phyloP scores from a whole-genome alignment of 1,284 basidiomycete species.

The Jaminaea rosea region DNA sequence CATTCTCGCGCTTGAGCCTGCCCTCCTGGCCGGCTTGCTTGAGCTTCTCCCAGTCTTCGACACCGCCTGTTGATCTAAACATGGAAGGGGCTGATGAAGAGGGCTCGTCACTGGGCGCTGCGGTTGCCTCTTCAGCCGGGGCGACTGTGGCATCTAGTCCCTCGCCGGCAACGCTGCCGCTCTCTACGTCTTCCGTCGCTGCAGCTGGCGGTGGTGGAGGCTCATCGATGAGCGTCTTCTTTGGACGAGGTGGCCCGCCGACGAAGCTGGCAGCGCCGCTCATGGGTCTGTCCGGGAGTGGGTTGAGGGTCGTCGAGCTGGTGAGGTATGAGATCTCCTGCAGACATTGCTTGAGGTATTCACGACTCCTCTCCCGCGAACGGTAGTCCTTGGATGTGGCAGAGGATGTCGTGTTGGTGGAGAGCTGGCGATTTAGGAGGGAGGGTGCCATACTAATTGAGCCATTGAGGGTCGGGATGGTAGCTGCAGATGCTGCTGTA shows the following conservation, averaged over 20 bases:
- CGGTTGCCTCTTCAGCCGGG: too few relatives aligned
- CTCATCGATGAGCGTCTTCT: slow-evolving; percentile 26
- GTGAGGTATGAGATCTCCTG: slow-evolving; percentile 98
- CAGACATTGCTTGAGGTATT: slow-evolving; percentile 95
- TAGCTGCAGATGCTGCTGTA: slow-evolving; percentile 1
- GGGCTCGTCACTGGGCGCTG: too few relatives aligned
- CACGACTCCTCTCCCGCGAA: slow-evolving; percentile 81
- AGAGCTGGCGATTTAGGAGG: neutral
- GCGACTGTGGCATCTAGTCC: too few relatives aligned
- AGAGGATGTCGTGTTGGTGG: slow-evolving; percentile 59
- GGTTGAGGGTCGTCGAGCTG: slow-evolving; percentile 91
- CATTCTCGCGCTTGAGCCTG: slow-evolving; percentile 24
- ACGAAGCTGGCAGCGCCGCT: slow-evolving; percentile 13
- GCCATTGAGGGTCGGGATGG: neutral
- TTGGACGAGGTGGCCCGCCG: slow-evolving; percentile 16
- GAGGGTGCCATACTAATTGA: too few relatives aligned
- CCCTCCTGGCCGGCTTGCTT: slow-evolving; percentile 25
- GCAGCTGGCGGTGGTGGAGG: too few relatives aligned
- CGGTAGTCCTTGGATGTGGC: slow-evolving; percentile 86
- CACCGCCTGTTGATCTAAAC: slow-evolving; percentile 5
- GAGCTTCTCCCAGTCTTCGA: slow-evolving; percentile 32
- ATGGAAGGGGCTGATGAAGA: too few relatives aligned
- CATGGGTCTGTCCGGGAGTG: slow-evolving; percentile 52
- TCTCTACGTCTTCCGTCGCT: too few relatives aligned
- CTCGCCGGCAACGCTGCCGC: too few relatives aligned